These are phyloP conservation scores for Starmerella floricola DNA, from an alignment of 805 yeast genomes.

Conservation along the genomic window DNA sequence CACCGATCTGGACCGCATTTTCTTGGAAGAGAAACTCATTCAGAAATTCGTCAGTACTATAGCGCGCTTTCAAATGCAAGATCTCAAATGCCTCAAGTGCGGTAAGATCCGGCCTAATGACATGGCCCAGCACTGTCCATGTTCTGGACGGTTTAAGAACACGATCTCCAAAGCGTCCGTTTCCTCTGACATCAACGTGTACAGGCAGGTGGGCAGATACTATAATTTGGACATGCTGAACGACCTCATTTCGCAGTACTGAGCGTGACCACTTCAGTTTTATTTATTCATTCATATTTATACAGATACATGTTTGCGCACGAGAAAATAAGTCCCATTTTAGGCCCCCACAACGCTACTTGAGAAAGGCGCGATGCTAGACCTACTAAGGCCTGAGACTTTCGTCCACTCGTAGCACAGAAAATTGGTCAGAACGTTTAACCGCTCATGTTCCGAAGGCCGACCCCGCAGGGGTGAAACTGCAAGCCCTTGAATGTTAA, in stretches of 20 bases:
- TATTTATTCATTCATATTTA: no score
- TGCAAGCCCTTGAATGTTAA: no score
- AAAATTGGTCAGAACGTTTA: no score
- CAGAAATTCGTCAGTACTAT: slow-evolving; percentile 46
- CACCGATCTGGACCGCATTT: slow-evolving; percentile 48
- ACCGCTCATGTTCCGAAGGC: no score
- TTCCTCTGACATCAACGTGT: slow-evolving; percentile 37
- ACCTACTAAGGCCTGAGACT: no score
- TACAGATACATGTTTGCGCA: no score
- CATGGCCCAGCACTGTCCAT: slow-evolving; percentile 62
- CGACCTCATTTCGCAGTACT: slow-evolving; percentile 21
- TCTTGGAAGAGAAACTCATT: slow-evolving; percentile 69
- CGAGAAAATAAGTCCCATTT: no score
- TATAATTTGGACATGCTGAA: slow-evolving; percentile 51
- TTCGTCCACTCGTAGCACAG: no score
- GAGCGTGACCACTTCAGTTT: no score
- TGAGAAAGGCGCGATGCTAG: no score
- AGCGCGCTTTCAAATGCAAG: slow-evolving; percentile 63
- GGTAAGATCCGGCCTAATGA: slow-evolving; percentile 51
- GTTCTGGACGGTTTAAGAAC: slow-evolving; percentile 51
- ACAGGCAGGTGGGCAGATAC: slow-evolving; percentile 44
- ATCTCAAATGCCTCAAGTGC: slow-evolving; percentile 70
- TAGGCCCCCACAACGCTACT: no score
- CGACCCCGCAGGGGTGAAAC: no score
- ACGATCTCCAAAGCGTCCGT: slow-evolving; percentile 23